Evolutionary conservation across 2,329 filamentous ascomycete species (phyloP).

Genomic region (Cladobotryum protrusum): DNA sequence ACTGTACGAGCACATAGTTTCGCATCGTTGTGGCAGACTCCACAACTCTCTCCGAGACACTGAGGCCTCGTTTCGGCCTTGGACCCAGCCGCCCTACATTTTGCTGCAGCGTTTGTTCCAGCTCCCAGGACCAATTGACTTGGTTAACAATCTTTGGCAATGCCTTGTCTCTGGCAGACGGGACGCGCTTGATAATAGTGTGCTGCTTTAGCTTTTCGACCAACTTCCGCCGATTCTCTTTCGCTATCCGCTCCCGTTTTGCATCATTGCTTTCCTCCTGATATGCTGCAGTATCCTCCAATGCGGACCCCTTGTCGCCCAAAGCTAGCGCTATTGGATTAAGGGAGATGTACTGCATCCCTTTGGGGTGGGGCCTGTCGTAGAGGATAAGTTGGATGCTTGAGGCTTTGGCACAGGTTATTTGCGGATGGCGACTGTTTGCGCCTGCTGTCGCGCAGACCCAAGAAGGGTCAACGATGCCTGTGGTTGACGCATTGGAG

Average conservation of each 20-base stretch:
- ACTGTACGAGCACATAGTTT: constrained; percentile 61
- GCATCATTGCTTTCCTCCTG: constrained; percentile 63
- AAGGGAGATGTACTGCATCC: constrained; percentile 95
- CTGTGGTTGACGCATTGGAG: constrained; percentile 57
- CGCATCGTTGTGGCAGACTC: constrained; percentile 85
- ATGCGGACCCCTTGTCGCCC: constrained; percentile 57
- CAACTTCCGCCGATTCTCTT: constrained; percentile 57
- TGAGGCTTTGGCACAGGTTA: constrained; percentile 65
- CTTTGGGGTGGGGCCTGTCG: constrained; percentile 72
- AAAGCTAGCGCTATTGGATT: constrained; percentile 83
- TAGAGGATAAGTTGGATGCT: constrained; percentile 87
- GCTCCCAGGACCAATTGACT: constrained; percentile 91
- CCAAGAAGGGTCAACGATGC: constrained; percentile 58
- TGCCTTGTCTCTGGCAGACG: constrained; percentile 76
- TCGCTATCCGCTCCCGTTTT: constrained; percentile 50
- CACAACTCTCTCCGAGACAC: constrained; percentile 89
- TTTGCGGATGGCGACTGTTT: constrained; percentile 54
- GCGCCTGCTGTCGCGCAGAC: constrained; percentile 55
- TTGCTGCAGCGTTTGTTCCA: constrained; percentile 78
- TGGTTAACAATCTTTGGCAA: constrained; percentile 81
- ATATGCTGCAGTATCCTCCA: constrained; percentile 19
- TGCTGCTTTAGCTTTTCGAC: constrained; percentile 85
- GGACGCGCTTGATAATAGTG: constrained; percentile 68
- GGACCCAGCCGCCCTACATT: constrained; percentile 82
- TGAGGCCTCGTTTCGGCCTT: constrained; percentile 75